Conservation (phyloP, 495 filamentous ascomycete species). For the Neurospora sublineolata region DNA sequence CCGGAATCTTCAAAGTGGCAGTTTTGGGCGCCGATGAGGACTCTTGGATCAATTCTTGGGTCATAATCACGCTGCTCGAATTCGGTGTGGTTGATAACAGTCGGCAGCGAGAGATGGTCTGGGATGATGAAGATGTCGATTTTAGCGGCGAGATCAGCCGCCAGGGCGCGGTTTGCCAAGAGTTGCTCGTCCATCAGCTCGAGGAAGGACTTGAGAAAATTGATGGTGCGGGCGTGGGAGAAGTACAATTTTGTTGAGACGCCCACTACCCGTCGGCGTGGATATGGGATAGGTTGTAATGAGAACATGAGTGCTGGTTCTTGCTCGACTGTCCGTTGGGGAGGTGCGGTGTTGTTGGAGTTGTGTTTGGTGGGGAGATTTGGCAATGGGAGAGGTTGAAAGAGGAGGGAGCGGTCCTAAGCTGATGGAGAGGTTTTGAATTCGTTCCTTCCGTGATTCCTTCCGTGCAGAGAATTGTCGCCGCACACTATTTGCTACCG, state of each 20-base stretch:
- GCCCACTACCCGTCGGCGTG: constrained; percentile 56
- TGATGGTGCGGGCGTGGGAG: constrained; percentile 47
- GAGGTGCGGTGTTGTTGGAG: background rate
- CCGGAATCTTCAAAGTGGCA: constrained; percentile 54
- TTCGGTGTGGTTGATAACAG: constrained; percentile 41
- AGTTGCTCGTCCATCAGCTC: constrained; percentile 1
- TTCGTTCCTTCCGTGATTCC: background rate
- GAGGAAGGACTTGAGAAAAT: constrained; percentile 50
- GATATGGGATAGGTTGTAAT: constrained; percentile 26
- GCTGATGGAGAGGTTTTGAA: background rate
- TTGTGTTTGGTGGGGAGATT: background rate
- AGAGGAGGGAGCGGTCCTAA: background rate
- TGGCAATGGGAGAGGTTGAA: background rate
- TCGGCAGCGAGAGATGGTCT: constrained; percentile 57
- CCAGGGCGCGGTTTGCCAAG: background rate
- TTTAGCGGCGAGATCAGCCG: constrained; percentile 19
- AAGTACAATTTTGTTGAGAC: constrained; percentile 84
- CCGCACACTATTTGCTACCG: background rate
- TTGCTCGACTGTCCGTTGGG: background rate
- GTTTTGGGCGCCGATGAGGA: constrained; percentile 67
- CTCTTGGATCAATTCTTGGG: background rate
- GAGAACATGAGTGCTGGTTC: constrained; percentile 1
- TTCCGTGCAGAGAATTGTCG: background rate
- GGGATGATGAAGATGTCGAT: constrained; percentile 59
- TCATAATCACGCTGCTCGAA: constrained; percentile 22